Conservation (phyloP, 176 grass and related monocot species). For the Eragrostis nindensis region DNA sequence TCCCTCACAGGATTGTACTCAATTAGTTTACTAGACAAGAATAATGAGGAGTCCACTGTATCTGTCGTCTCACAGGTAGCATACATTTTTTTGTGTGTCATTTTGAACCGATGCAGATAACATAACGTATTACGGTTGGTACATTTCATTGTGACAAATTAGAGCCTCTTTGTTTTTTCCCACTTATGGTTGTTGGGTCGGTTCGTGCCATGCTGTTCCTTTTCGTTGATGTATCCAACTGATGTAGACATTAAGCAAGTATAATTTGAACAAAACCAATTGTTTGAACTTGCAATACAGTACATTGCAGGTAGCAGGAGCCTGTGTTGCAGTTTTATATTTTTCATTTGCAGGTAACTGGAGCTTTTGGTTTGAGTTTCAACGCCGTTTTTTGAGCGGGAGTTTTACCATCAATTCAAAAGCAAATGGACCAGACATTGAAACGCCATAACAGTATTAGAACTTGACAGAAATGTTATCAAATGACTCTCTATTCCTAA, state of each 20-base stretch:
- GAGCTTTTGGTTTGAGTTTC: too few species aligned
- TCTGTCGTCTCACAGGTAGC: slow-evolving; percentile 2
- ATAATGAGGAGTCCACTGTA: background rate
- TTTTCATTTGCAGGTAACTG: too few species aligned
- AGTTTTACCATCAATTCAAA: background rate
- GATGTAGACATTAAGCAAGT: background rate
- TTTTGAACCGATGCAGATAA: background rate
- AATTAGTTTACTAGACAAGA: background rate
- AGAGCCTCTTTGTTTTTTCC: too few species aligned
- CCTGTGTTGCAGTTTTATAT: background rate
- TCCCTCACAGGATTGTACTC: slow-evolving; percentile 8
- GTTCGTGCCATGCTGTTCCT: background rate
- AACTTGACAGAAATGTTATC: too few species aligned
- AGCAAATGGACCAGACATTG: too few species aligned
- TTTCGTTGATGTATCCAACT: background rate
- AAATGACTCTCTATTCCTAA: background rate
- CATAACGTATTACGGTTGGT: background rate
- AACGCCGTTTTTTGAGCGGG: too few species aligned
- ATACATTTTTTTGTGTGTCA: background rate
- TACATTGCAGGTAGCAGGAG: too few species aligned
- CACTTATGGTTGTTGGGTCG: background rate
- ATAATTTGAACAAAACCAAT: background rate
- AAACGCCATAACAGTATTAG: too few species aligned
- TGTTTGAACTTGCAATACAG: background rate
- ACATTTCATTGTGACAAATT: too few species aligned